A percentile compares a stretch with the other conserved stretches of the same genome.
phyloP scores from a whole-genome alignment of 371 early-diverging fungal genomes.

The Conidiobolus incongruus region DNA sequence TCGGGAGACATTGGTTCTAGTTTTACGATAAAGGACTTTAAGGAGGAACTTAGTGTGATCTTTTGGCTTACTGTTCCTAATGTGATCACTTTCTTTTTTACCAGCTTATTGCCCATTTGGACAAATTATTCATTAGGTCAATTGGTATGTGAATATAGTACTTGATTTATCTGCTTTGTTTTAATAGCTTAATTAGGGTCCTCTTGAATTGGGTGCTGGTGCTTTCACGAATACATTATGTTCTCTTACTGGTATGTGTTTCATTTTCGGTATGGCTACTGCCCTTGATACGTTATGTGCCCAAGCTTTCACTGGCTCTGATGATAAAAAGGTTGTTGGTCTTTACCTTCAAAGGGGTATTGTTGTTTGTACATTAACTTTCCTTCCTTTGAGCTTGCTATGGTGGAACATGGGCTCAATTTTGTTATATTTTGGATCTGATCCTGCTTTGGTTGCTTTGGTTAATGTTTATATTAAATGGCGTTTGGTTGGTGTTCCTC shows the following conservation, averaged over 20 bases:
- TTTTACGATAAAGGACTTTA: too few relatives aligned
- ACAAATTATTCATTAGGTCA: background rate
- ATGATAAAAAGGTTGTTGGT: conserved; percentile 44
- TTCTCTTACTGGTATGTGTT: conserved; percentile 60
- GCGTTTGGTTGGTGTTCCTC: too few relatives aligned
- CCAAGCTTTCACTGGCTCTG: conserved; percentile 45
- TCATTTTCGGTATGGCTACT: conserved; percentile 51
- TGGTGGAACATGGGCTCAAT: conserved; percentile 50
- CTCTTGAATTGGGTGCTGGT: too few relatives aligned
- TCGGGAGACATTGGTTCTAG: too few relatives aligned
- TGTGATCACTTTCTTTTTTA: too few relatives aligned
- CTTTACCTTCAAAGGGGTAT: conserved; percentile 63
- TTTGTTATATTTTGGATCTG: conserved; percentile 24
- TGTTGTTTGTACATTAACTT: conserved; percentile 30
- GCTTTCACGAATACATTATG: conserved; percentile 28
- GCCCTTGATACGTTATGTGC: too few relatives aligned
- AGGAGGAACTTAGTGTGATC: too few relatives aligned
- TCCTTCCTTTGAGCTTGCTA: conserved; percentile 41
- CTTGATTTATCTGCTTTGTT: too few relatives aligned
- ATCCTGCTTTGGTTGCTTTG: conserved; percentile 17
- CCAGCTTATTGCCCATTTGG: too few relatives aligned
- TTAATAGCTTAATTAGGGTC: too few relatives aligned
- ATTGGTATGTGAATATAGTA: too few relatives aligned
- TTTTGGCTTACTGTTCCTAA: too few relatives aligned
- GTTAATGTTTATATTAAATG: conserved; percentile 44